Conservation (phyloP, 176 grass and related monocot species). For the Microstegium vimineum region DNA sequence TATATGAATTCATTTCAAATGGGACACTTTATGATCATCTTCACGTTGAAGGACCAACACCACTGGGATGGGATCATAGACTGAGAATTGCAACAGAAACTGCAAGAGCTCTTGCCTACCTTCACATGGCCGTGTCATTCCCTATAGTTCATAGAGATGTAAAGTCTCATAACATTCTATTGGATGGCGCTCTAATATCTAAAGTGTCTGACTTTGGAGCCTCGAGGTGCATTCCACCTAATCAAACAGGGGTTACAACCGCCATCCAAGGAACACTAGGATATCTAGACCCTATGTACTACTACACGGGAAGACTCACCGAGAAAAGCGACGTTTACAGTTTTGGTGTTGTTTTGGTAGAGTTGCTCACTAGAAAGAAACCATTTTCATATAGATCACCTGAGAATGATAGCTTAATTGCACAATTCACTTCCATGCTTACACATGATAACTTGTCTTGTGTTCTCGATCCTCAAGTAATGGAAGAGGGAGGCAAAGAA, state of each 20-base stretch:
- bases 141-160: too few relatives aligned
- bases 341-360: neutral
- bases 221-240: too few relatives aligned
- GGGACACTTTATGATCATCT: conserved; percentile 47
- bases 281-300: conserved; percentile 58
- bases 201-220: too few relatives aligned
- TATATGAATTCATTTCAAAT: conserved; percentile 59
- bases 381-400: neutral
- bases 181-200: too few relatives aligned
- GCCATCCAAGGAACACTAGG: conserved; percentile 52
- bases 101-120: neutral
- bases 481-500: neutral
- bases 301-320: conserved; percentile 33
- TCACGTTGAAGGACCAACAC: neutral
- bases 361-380: neutral
- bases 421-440: neutral
- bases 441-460: neutral
- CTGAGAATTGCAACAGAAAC: neutral
- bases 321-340: conserved; percentile 33
- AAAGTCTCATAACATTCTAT: too few relatives aligned
- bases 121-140: too few relatives aligned
- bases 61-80: conserved; percentile 18
- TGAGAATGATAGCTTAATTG: neutral
- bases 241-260: conserved; percentile 30
- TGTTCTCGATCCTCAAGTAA: neutral